Conservation (phyloP, 495 filamentous ascomycete genomes). For the Parathielavia hyrcaniae region DNA sequence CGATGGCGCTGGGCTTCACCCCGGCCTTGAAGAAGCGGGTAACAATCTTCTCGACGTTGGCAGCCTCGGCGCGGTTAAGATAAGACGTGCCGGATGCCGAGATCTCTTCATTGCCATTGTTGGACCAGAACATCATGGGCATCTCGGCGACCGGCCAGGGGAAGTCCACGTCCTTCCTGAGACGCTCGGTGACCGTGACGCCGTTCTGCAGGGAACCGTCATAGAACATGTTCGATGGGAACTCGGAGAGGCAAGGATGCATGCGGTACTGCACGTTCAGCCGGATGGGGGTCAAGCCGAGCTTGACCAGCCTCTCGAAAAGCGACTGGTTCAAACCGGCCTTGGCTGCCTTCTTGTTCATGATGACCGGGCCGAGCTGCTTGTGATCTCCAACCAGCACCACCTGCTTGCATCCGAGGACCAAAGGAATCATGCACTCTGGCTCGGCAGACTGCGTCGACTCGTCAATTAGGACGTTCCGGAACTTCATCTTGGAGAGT, state of each 20-base stretch:
- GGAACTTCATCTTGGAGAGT: slow-evolving; percentile 92
- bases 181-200: slow-evolving; percentile 79
- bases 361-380: slow-evolving; percentile 96
- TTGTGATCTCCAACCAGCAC: slow-evolving; percentile 98
- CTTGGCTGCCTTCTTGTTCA: slow-evolving; percentile 99
- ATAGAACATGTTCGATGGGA: slow-evolving; percentile 99
- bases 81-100: slow-evolving; percentile 97
- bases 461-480: slow-evolving; percentile 96
- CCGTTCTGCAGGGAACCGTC: slow-evolving; percentile 96
- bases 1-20: slow-evolving; percentile 83
- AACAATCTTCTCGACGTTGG: slow-evolving; percentile 96
- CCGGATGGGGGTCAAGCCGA: slow-evolving; percentile 86
- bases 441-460: slow-evolving; percentile 98
- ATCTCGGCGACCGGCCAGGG: slow-evolving; percentile 92
- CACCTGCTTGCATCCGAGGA: slow-evolving; percentile 96
- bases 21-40: slow-evolving; percentile 99
- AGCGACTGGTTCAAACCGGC: slow-evolving; percentile 95
- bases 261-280: slow-evolving; percentile 98
- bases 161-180: slow-evolving; percentile 93
- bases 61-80: slow-evolving; percentile 92
- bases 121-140: slow-evolving; percentile 99
- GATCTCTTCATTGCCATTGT: slow-evolving; percentile 95
- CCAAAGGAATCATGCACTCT: slow-evolving; percentile 98
- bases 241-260: slow-evolving; percentile 97
- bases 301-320: slow-evolving; percentile 91